Evolutionary conservation across 2,329 filamentous ascomycete species (phyloP).

Genomic region (Ophiocordyceps camponoti-saundersi): DNA sequence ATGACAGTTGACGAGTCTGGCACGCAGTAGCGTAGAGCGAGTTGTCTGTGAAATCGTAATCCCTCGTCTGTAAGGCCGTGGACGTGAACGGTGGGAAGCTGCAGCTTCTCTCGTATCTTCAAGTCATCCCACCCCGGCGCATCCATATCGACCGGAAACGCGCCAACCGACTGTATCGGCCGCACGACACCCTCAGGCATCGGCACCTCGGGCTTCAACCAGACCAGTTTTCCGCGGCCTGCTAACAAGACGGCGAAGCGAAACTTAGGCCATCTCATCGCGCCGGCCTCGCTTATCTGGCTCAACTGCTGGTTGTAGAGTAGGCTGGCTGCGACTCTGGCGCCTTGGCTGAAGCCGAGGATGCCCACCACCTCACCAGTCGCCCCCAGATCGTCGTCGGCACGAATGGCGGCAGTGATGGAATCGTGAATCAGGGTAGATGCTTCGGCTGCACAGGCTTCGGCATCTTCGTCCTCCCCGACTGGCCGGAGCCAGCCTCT

Average conservation of each 20-base stretch:
- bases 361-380: slow-evolving; percentile 37
- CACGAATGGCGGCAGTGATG: slow-evolving; percentile 24
- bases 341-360: slow-evolving; percentile 46
- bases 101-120: slow-evolving; percentile 1
- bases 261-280: slow-evolving; percentile 1
- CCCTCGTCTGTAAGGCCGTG: slow-evolving; percentile 37
- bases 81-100: slow-evolving; percentile 5
- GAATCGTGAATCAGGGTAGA: not conserved
- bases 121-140: not conserved
- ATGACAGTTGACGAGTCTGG: not conserved
- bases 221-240: slow-evolving; percentile 3
- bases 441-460: not conserved
- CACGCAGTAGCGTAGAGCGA: slow-evolving; percentile 13
- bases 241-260: slow-evolving; percentile 5
- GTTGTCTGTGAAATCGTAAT: slow-evolving; percentile 23
- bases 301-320: slow-evolving; percentile 38
- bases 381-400: slow-evolving; percentile 22
- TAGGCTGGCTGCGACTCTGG: slow-evolving; percentile 36
- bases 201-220: slow-evolving; percentile 1
- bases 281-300: not conserved
- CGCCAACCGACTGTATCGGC: not conserved
- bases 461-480: slow-evolving; percentile 15
- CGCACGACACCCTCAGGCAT: not conserved
- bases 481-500: slow-evolving; percentile 34
- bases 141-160: not conserved